Base-by-base conservation (phyloP, 2,329 filamentous ascomycete genomes). In the Alternaria sp. region DNA sequence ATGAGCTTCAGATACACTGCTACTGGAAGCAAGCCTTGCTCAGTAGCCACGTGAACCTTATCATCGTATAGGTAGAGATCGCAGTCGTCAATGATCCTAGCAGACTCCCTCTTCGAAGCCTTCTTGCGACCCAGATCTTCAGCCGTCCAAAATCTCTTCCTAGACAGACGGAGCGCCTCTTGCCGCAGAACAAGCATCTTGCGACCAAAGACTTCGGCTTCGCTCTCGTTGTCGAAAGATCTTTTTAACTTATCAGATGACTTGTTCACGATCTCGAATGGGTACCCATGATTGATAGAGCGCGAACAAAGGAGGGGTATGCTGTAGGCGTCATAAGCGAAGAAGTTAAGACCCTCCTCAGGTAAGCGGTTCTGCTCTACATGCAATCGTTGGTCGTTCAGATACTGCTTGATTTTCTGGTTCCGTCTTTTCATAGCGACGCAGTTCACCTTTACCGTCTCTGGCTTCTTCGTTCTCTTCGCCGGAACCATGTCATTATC, bases 61-160 rank as follows among this genome's bases (percentile, higher is more conserved):
- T 34, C 32, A 12, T 60, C 50, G 36, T 61, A n/a, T 4, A 69
- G 50, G 34, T 71, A 72, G 2, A 72, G 45, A 32, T 71, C 70
- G 25, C 65, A 49, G 25, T 70, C 61, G 16, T 57, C 41, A 6
- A 72, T 50, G 9, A 64, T 41, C 8, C 44, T 58, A 27, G 51
- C 32, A 2, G 60, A 53, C 2, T 51, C 60, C 10, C 8, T 53
- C 28, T 44, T 56, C 28, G 28, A 36, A 2, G 40, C 45, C 2
- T 51, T 43, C 0, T 20, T 48, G n/a, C 68, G 67, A 11, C 67
- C 63, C 2, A 67, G n/a, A 10, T 59, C 48, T 5, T 59, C 38
- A 18, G 57, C 44, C 1, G 50, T 57, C n/a, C 63, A 32, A 40
- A 41, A 14, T 63, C 46, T 56, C 34, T 50, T 40, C 16, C 10